Evolutionary conservation across 176 grass and related monocot genomes (phyloP).

Genomic region (Melocanna baccifera): DNA sequence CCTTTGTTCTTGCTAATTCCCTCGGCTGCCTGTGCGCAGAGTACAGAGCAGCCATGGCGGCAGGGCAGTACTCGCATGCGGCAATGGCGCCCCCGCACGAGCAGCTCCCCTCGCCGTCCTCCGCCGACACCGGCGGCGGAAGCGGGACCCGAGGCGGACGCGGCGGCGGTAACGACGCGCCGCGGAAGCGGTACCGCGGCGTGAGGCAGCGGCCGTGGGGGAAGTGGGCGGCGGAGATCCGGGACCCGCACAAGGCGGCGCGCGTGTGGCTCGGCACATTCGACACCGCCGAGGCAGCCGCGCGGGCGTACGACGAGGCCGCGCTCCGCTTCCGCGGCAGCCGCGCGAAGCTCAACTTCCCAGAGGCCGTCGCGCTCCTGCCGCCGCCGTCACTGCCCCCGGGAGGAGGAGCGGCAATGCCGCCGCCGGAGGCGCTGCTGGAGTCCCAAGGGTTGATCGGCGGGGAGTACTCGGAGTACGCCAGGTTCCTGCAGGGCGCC

Average conservation of each 20-base stretch:
- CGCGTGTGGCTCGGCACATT: constrained; percentile 90
- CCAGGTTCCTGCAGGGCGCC: constrained; percentile 29
- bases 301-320: constrained; percentile 64
- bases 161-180: constrained; percentile 17
- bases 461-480: constrained; percentile 39
- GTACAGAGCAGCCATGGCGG: neutral
- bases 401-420: neutral
- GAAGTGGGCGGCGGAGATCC: constrained; percentile 83
- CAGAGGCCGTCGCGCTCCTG: constrained; percentile 30
- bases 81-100: neutral
- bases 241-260: constrained; percentile 64
- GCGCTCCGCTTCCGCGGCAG: constrained; percentile 55
- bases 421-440: neutral
- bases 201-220: constrained; percentile 82
- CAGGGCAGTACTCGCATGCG: neutral
- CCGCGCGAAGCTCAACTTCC: constrained; percentile 86
- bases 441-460: neutral
- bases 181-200: constrained; percentile 48
- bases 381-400: neutral
- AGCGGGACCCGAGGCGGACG: neutral
- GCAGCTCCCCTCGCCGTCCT: constrained; percentile 19
- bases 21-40: neutral
- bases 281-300: constrained; percentile 65
- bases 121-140: neutral
- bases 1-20: too few species aligned